These are phyloP conservation scores for Trichoderma sp. DNA, from an alignment of 2,329 filamentous ascomycete species.

Conservation along the genomic window DNA sequence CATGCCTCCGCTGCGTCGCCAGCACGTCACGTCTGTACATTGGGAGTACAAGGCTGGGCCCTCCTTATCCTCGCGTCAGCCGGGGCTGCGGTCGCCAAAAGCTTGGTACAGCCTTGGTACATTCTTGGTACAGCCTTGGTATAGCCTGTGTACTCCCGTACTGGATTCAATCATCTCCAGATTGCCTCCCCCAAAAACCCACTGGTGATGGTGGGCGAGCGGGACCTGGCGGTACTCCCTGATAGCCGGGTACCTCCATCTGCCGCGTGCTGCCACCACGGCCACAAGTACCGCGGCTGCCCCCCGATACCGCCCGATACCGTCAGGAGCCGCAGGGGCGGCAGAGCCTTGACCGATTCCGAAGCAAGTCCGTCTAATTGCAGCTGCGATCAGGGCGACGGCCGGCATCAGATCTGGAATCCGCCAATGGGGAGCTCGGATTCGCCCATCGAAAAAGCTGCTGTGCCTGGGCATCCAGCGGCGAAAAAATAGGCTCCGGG, in stretches of 20 bases:
- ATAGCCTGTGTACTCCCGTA: neutral
- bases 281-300: neutral
- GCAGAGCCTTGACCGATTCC: neutral
- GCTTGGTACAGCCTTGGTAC: neutral
- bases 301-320: neutral
- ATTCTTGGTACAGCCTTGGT: no score
- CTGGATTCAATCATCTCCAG: neutral
- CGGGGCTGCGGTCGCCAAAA: neutral
- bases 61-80: neutral
- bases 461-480: neutral
- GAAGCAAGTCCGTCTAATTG: constrained; percentile 3
- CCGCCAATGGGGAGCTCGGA: constrained; percentile 5
- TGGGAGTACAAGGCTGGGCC: neutral
- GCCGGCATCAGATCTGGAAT: neutral
- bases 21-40: constrained; percentile 3
- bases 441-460: neutral
- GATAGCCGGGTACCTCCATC: neutral
- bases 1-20: constrained; percentile 6
- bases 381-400: neutral
- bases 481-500: constrained; percentile 1
- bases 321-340: neutral
- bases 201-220: constrained; percentile 6
- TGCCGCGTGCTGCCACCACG: neutral
- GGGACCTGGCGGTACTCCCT: neutral
- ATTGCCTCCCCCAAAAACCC: neutral